Base-by-base conservation (phyloP, 306 rosid species). In the Abrus precatorius region DNA sequence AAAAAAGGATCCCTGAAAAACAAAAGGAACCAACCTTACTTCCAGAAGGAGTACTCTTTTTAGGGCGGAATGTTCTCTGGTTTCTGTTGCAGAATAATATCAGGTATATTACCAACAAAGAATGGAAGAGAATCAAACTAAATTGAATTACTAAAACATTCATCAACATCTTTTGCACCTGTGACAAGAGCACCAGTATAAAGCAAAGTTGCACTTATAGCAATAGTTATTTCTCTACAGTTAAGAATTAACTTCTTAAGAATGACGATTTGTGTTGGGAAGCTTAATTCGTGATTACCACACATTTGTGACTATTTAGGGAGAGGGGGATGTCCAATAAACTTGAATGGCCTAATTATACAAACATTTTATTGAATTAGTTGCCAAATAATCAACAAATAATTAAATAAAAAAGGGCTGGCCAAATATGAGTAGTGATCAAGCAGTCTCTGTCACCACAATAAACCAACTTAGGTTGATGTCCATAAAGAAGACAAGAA, bases 1-100 rank as follows among this genome's bases (percentile, higher is more conserved):
- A 27, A 57, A 59, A 52, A 69, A 44, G 13, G 33, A 57, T 50
- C 76, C 43, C 27, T 29, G 32, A 74, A 57, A 68, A 78, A 66
- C 11, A 71, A 68, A 79, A 65, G 80, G 54, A 62, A 75, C 89
- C 84, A 76, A 95, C 99, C 99, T 95, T 95, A 69, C 99, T 95
- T 79, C 99, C 99, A 53, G 99, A 93, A 30, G 99, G 99, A 69
- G 96, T 94, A 75, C 97, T 93, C 79, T 95, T 95, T 84, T 95
- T 95, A 0, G 98, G 99, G 78, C 99, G 98, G 83, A 95, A 95
- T 64, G 99, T 95, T 85, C 93, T 89, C 85, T 95, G 99, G 84
- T 89, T 95, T 89, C 99, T 93, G 96, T 81, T 76, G 90, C 80
- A 83, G 57, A 81, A 85, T 36, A 80, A 80, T 69, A 53, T 43